Evolutionary conservation across 2,329 filamentous ascomycete genomes (phyloP), one percentile per base, ranked within the genome.

Genomic region (Colletotrichum musae): DNA sequence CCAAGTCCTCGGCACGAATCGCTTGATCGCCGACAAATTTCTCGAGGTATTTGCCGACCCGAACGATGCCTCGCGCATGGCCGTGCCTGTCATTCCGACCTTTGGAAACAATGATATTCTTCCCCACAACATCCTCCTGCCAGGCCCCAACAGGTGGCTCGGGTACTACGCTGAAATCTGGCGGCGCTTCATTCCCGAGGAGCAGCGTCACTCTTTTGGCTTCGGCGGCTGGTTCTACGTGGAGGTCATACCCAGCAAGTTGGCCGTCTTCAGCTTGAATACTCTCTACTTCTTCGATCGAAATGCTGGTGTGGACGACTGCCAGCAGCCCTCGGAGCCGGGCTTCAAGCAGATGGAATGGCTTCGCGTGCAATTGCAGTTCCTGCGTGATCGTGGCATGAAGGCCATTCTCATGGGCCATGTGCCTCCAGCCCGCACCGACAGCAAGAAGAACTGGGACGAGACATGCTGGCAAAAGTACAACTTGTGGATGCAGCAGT

Each of bases 381-480:
- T 94, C 72, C 84, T 98, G 79, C 92, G 96, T 58, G 86, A 92
- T 36, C 90, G 94, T 60, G 92, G 93, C 51, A 94, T 98, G 91
- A 98, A 98, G 82, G 96, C 93, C 15, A 97, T 99, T 60, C 82
- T 99, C 61, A 97, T 93, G 74, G 95, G 96, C 2, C 96, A 99
- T 80, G 94, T 99, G 4, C 95, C 96, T 1, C 96, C 96, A 0
- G 95, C 95, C 1, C 87, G 95, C 70, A 96, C 95, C 1, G 87
- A 90, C 43, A 92, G 90, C 81, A 98, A 98, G 84, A 88, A 90
- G 75, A 91, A 90, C 71, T 99, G 96, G 96, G 94, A 98, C 73
- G 95, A 98, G 84, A 94, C 93, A 0, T 99, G 96, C 82, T 99
- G 95, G 95, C 95, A 98, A 79, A 98, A 97, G 78, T 99, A 97